phyloP scores from a whole-genome alignment of 139 green algal genomes.

The Chlorella sp. region DNA sequence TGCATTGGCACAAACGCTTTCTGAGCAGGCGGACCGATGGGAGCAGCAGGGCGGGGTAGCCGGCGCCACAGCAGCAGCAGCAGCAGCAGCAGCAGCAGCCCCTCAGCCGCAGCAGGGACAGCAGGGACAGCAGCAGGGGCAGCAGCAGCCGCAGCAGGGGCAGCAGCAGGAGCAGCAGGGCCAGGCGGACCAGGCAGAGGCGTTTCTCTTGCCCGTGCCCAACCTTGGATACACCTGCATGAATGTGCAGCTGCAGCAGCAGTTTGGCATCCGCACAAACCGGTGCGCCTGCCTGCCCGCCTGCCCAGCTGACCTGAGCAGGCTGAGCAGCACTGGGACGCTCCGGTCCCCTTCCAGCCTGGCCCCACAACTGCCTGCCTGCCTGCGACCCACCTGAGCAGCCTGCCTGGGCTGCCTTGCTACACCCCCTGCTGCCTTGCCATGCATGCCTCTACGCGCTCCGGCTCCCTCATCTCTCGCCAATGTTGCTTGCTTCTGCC shows the following conservation, averaged over 20 bases:
- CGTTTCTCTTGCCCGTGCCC: slow-evolving; percentile 46
- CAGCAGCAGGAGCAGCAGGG: background rate
- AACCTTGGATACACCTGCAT: slow-evolving; percentile 81
- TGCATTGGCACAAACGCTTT: no score
- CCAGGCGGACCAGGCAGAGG: background rate
- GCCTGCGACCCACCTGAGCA: no score
- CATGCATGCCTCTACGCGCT: no score
- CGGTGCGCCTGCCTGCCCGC: slow-evolving; percentile 1
- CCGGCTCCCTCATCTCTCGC: no score
- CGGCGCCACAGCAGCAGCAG: background rate
- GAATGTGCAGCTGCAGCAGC: slow-evolving; percentile 54
- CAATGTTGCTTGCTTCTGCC: no score
- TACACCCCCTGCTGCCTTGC: no score
- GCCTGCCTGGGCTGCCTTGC: background rate
- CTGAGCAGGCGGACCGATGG: background rate
- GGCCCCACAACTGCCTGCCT: no score
- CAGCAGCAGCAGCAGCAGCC: background rate
- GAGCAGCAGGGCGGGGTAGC: background rate
- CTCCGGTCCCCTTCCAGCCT: no score
- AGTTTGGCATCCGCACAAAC: slow-evolving; percentile 62
- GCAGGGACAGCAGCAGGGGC: background rate
- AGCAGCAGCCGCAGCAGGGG: background rate
- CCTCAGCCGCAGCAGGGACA: background rate
- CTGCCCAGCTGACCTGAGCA: background rate
- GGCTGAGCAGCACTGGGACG: background rate